Evolutionary conservation across 179 eudicot species (phyloP).

Genomic region (Drosera spatulata): DNA sequence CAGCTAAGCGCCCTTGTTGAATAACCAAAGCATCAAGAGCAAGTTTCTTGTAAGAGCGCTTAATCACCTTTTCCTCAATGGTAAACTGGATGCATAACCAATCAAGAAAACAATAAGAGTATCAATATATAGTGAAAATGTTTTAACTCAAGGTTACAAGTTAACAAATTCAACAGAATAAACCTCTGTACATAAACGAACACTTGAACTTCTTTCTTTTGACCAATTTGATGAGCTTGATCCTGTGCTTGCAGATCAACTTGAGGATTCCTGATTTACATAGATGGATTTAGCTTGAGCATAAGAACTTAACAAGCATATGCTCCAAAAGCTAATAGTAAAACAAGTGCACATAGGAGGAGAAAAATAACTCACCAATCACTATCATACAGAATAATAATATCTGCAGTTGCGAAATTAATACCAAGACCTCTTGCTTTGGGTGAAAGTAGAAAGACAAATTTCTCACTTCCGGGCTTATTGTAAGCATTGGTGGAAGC

Average conservation of each 20-base stretch:
- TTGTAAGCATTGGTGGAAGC: slow-evolving; percentile 86
- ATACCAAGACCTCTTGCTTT: slow-evolving; percentile 99
- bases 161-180: slow-evolving; percentile 1
- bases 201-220: slow-evolving; percentile 98
- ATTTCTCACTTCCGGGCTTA: slow-evolving; percentile 92
- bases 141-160: too few species aligned
- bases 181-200: slow-evolving; percentile 99
- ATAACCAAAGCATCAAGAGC: slow-evolving; percentile 99
- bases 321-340: neutral
- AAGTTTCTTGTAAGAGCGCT: slow-evolving; percentile 94
- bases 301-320: neutral
- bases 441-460: slow-evolving; percentile 82
- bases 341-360: neutral
- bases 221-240: slow-evolving; percentile 98
- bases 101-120: slow-evolving; percentile 2
- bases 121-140: neutral
- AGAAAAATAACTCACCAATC: slow-evolving; percentile 63
- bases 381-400: slow-evolving; percentile 96
- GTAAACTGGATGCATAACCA: slow-evolving; percentile 45
- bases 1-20: slow-evolving; percentile 97
- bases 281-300: neutral
- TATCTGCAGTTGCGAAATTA: slow-evolving; percentile 98
- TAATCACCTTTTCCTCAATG: slow-evolving; percentile 95
- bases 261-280: slow-evolving; percentile 74
- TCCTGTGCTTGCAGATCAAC: slow-evolving; percentile 99